These are phyloP conservation scores for Mrakia hoshinonis DNA, from an alignment of 768 basidiomycete species.

Conservation along the genomic window DNA sequence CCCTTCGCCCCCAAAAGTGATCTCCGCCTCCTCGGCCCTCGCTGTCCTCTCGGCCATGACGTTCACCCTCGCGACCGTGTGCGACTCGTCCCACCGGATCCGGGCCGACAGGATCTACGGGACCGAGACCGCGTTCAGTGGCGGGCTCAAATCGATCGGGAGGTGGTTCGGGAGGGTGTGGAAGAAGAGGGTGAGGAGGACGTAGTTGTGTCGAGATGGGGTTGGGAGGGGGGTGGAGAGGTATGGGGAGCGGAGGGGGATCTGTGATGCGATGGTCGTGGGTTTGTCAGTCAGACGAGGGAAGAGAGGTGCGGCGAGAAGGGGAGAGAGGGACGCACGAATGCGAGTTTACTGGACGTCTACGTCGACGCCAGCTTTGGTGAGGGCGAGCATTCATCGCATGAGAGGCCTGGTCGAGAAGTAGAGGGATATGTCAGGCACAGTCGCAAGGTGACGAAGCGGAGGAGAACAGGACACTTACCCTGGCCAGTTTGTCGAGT, in stretches of 20 bases:
- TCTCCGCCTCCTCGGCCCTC: constrained; percentile 65
- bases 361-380: too few relatives aligned
- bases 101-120: constrained; percentile 39
- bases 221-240: neutral
- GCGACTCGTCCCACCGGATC: constrained; percentile 46
- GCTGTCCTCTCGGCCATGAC: constrained; percentile 59
- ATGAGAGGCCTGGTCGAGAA: too few relatives aligned
- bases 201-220: neutral
- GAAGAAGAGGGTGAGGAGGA: constrained; percentile 31
- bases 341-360: too few relatives aligned
- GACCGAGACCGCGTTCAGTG: constrained; percentile 35
- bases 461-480: too few relatives aligned
- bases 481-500: too few relatives aligned
- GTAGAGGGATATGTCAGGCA: too few relatives aligned
- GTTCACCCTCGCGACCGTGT: constrained; percentile 51
- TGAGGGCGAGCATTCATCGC: too few relatives aligned
- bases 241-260: neutral
- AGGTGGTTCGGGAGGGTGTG: constrained; percentile 26
- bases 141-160: constrained; percentile 31
- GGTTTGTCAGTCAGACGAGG: neutral
- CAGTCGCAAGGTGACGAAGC: too few relatives aligned
- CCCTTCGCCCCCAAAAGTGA: constrained; percentile 47
- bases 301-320: neutral
- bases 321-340: neutral
- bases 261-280: too few relatives aligned